A percentile compares a stretch with the other conserved stretches of the same genome.
Evolutionary conservation across 2,329 filamentous ascomycete species (phyloP).

Genomic region (Volutella citrinella): DNA sequence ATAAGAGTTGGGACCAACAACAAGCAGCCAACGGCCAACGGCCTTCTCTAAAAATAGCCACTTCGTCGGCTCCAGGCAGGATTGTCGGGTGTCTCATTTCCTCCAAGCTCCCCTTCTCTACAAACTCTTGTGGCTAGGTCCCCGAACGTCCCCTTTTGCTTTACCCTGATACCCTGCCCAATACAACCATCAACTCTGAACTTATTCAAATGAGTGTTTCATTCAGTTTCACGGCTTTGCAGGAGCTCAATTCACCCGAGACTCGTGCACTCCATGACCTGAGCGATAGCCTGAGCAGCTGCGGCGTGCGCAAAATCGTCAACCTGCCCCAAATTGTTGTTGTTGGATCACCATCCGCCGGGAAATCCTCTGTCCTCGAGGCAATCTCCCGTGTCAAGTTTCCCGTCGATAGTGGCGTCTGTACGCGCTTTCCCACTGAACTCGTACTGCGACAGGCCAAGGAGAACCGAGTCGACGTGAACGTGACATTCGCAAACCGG

Average conservation of each 20-base stretch:
- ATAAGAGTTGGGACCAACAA: no score
- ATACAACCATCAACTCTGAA: no score
- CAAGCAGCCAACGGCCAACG: no score
- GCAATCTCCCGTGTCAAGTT: constrained; percentile 60
- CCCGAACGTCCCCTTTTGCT: no score
- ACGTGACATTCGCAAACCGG: constrained; percentile 19
- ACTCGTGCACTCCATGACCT: constrained; percentile 49
- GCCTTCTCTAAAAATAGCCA: no score
- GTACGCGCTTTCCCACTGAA: constrained; percentile 61
- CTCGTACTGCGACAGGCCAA: constrained; percentile 47
- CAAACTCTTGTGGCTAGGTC: no score
- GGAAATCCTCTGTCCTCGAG: constrained; percentile 63
- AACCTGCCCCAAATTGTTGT: constrained; percentile 49
- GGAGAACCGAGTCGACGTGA: constrained; percentile 20
- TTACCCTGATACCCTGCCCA: no score
- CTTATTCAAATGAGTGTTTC: constrained; percentile 17
- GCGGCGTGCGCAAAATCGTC: constrained; percentile 45
- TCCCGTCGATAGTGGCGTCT: constrained; percentile 53
- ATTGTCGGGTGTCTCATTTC: no score
- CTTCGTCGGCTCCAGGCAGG: no score
- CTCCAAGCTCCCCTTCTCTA: no score
- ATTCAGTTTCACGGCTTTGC: constrained; percentile 9
- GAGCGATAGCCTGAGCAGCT: constrained; percentile 48
- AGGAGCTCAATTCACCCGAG: constrained; percentile 38
- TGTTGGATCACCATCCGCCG: constrained; percentile 57